Evolutionary conservation across 306 rosid species (phyloP), one percentile per base, ranked within the genome.

Genomic region (Acacia melanoxylon): DNA sequence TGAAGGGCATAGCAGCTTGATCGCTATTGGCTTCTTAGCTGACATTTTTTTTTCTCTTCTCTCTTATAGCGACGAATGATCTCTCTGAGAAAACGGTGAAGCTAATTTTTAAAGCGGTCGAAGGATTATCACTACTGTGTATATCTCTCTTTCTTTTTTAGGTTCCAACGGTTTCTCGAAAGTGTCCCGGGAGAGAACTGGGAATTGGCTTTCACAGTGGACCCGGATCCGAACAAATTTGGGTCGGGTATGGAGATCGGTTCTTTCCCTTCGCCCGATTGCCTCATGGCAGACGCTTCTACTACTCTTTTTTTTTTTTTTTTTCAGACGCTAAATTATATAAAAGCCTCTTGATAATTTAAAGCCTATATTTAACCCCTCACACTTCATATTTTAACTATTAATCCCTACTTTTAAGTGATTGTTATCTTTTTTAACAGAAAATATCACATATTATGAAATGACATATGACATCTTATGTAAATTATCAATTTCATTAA

Each of bases 1-100:
- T 3, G 89, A 87, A 10, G 97, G 92, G 77, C 92, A 93, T 42
- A 81, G 76, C 8, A 95, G 88, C 77, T 80, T 90, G 72, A 91
- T 67, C 37, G 72, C 85, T 85, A 83, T 89, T 25, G 72, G 33
- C 67, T 65, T 80, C n/a, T 56, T 85, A 48, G 14, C 84, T 4
- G 67, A 29, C 87, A 75, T 48, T 48, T 48, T 3, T 4, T 4
- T 48, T 29, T 29, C 16, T 80, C 10, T 19, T 16, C 27, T 68
- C 25, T 61, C 25, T 40, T 19, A 68, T 20, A 4, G 48, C 41
- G 4, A 14, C 10, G 22, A 33, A 35, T 67, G 46, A 67, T 31
- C 6, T 42, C 54, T 42, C 19, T 20, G 49, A 40, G 70, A 65
- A 65, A 59, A 14, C 10, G 10, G 69, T 15, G 41, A 63, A 29